Percentiles rank a stretch among this genome's conserved stretches.
phyloP scores from a whole-genome alignment of 495 filamentous ascomycete genomes.

The Staphylotrichum longicolle region DNA sequence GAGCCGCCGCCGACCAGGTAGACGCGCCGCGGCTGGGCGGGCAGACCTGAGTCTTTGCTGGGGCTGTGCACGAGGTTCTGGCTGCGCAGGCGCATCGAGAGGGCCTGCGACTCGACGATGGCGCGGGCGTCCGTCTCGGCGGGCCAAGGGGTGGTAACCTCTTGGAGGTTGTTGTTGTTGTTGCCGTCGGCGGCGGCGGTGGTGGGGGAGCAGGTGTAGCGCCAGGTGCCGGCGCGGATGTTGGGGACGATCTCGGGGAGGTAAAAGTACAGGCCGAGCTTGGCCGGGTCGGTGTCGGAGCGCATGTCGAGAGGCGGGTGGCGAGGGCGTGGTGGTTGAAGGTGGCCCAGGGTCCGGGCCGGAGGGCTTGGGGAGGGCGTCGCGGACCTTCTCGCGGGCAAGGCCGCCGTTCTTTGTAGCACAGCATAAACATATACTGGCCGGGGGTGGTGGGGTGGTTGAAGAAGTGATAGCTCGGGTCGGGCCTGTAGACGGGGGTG shows the following conservation, averaged over 20 bases:
- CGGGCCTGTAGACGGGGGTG: slow-evolving; percentile 82
- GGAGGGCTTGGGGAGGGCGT: slow-evolving; percentile 51
- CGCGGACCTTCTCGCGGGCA: slow-evolving; percentile 83
- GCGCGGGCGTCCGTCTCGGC: slow-evolving; percentile 68
- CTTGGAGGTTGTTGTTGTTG: slow-evolving; percentile 48
- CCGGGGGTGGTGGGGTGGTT: slow-evolving; percentile 80
- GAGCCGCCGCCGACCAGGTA: slow-evolving; percentile 93
- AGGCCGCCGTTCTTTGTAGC: slow-evolving; percentile 98
- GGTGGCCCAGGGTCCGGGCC: slow-evolving; percentile 60
- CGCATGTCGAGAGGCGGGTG: slow-evolving; percentile 64
- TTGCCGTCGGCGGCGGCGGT: slow-evolving; percentile 16
- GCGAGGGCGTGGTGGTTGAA: slow-evolving; percentile 70
- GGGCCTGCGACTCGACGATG: slow-evolving; percentile 91
- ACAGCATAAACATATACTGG: slow-evolving; percentile 98
- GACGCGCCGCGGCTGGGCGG: slow-evolving; percentile 80
- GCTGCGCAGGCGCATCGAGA: slow-evolving; percentile 83
- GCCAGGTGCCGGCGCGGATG: slow-evolving; percentile 76
- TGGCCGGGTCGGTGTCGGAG: slow-evolving; percentile 55
- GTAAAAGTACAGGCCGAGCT: slow-evolving; percentile 89
- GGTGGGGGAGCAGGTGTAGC: slow-evolving; percentile 59
- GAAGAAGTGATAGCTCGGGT: slow-evolving; percentile 85
- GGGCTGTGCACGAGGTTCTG: slow-evolving; percentile 65
- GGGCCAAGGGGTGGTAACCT: slow-evolving; percentile 42
- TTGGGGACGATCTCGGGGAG: slow-evolving; percentile 95
- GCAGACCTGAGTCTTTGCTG: slow-evolving; percentile 44